Base-by-base conservation (phyloP, 495 filamentous ascomycete species). In the Podospora comata region DNA sequence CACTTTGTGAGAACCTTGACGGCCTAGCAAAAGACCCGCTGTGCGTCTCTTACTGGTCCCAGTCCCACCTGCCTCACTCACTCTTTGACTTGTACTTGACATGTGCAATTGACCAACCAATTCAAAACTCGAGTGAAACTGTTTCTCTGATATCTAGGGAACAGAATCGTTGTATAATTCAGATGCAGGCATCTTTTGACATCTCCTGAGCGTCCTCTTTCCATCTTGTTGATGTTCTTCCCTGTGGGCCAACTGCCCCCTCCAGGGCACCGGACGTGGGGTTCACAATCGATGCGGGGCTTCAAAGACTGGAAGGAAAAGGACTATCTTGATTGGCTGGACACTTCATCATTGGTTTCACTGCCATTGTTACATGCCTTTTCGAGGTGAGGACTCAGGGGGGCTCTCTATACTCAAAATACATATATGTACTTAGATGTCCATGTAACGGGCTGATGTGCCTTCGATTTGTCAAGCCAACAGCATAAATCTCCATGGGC, bases 1-100 rank as follows among this genome's bases (percentile, higher is more conserved):
- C 69, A 65, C 32, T 44, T 23, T 56, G 64, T 66, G 70, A 74
- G 72, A 70, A 72, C 72, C 70, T 74, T 71, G 72, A 72, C 68
- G 69, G 72, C 72, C 64, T 26, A 54, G 60, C 68, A 20, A 55
- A 18, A n/a, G 44, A 32, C 59, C 26, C 59, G 16, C 59, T 58
- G 56, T 27, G 5, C 13, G 56, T 58, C 56, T 26, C 59, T 30
- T 30, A 61, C 59, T 26, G 59, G 23, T 13, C 59, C 59, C 20
- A 30, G 23, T 61, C 2, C 59, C 59, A 28, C 56, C 59, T 61
- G 59, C 27, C 18, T 30, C 5, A 23, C 30, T 13, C 2, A 2
- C 59, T 26, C 27, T 30, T 26, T 18, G 59, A 20, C 23, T 28
- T 30, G 26, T 32, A 11, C 39, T 48, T 13, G 39, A 48, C 39